Percentiles rank a stretch among this genome's conserved stretches.
Evolutionary conservation across 257 asterid genomes (phyloP).

Genomic region (Nicotiana tabacum): DNA sequence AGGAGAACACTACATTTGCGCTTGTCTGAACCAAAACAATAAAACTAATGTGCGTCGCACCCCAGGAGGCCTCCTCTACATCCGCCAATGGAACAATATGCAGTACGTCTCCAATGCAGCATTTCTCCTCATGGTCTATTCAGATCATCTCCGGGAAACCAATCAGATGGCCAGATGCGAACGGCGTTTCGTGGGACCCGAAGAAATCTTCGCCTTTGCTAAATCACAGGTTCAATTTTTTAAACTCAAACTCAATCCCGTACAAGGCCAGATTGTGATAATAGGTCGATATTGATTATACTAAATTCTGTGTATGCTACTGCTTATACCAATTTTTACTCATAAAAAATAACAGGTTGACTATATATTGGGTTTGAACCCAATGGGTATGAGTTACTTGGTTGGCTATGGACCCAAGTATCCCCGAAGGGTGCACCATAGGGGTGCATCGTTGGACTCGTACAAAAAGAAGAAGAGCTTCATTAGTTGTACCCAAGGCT

Average conservation of each 20-base stretch:
- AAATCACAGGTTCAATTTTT: constrained; percentile 31
- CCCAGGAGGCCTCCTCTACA: constrained; percentile 73
- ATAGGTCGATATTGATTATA: not conserved
- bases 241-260: too few relatives aligned
- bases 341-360: constrained; percentile 47
- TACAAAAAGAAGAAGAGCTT: constrained; percentile 45
- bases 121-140: constrained; percentile 47
- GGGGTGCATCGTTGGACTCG: constrained; percentile 68
- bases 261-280: not conserved
- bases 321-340: not conserved
- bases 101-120: constrained; percentile 68
- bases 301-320: not conserved
- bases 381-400: constrained; percentile 64
- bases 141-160: constrained; percentile 58
- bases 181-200: constrained; percentile 24
- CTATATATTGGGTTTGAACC: constrained; percentile 73
- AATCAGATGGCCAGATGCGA: constrained; percentile 40
- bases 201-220: constrained; percentile 48
- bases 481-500: constrained; percentile 82
- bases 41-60: constrained; percentile 58
- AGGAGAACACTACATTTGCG: constrained; percentile 57
- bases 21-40: constrained; percentile 51
- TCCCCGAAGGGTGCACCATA: constrained; percentile 74
- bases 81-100: constrained; percentile 95
- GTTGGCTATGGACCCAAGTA: constrained; percentile 61